These are phyloP conservation scores for Didymella pinodella DNA, from an alignment of 2,329 filamentous ascomycete genomes.

Conservation along the genomic window DNA sequence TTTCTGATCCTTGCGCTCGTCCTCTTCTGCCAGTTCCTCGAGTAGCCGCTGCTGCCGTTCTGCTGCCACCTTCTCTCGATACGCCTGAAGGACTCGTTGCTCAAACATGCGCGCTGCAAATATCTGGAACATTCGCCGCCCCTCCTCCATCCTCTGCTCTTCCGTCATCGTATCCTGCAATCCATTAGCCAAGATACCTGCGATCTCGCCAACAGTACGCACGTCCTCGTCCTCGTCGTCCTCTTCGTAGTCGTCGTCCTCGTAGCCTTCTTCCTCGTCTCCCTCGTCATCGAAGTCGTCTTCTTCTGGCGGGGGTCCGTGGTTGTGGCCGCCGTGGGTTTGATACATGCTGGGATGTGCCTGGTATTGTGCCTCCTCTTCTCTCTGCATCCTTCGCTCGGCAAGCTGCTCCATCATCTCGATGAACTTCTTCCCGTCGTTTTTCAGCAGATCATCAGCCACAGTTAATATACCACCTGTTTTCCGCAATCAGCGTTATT, in stretches of 20 bases:
- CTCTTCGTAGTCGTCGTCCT: conserved; percentile 65
- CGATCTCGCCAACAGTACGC: conserved; percentile 29
- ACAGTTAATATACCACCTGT: conserved; percentile 97
- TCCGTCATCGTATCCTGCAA: conserved; percentile 92
- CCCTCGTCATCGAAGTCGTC: conserved; percentile 80
- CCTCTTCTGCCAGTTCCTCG: conserved; percentile 89
- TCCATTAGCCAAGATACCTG: conserved; percentile 35
- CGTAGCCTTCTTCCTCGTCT: conserved; percentile 66
- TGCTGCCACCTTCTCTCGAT: conserved; percentile 93
- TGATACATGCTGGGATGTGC: conserved; percentile 64
- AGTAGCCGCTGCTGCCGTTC: conserved; percentile 91
- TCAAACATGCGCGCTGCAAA: conserved; percentile 99
- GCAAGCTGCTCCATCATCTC: conserved; percentile 99
- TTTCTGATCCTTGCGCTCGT: conserved; percentile 75
- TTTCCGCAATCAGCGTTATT: neutral
- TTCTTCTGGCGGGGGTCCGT: conserved; percentile 70
- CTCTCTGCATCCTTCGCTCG: conserved; percentile 94
- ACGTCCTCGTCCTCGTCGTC: conserved; percentile 48
- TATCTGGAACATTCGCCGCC: conserved; percentile 98
- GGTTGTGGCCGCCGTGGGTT: conserved; percentile 67
- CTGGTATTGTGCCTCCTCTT: conserved; percentile 81
- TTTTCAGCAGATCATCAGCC: conserved; percentile 96
- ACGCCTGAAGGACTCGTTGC: conserved; percentile 94
- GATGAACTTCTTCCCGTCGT: conserved; percentile 99
- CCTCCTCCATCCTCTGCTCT: conserved; percentile 98